Base-by-base conservation (phyloP, 495 filamentous ascomycete species). In the Haplographium delicatum region DNA sequence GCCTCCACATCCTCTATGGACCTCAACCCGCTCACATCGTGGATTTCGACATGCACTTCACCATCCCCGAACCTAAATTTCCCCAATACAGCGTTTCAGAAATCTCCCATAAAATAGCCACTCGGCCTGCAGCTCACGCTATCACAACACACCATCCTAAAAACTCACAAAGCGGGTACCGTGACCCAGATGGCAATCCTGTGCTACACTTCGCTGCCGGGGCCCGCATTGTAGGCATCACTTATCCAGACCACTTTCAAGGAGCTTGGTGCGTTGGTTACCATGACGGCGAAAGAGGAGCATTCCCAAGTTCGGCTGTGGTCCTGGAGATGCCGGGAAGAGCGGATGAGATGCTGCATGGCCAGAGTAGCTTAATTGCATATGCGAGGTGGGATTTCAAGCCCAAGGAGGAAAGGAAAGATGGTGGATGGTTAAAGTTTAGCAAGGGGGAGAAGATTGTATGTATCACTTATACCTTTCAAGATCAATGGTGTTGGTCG, bases 21-120 rank as follows among this genome's bases (percentile, higher is more conserved):
- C 8, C 16, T 11, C 46, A 57, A 7, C 30, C 47, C n/a, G 28
- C 41, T 18, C 15, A 47, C 4, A 33, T 54, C 25, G 64, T 72
- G 26, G 68, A 74, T 54, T 73, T 71, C 33, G 71, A 75, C 43
- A 28, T 75, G 11, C 68, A 71, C 53, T 67, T 75, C 37, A 63
- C 60, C 4, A 45, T 16, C 8, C 22, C 27, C 8, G 56, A 69
- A 6, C 56, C 64, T 5, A 57, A 60, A 5, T 44, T 61, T 1
- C 58, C 65, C 0, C 60, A 60, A 25, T 60, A 28, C 31, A 35
- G 19, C 18, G 47, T 63, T 27, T 47, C 63, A 9, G 66, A 68
- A 23, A 64, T 70, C 13, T 57, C 53, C 11, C 59, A 69, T 7
- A 54, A 60, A 24, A 46, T 57, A 5, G 50, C 61, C 1, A 60